Evolutionary conservation across 169 alveolate species (phyloP).

Genomic region (Cyclospora cayetanensis): DNA sequence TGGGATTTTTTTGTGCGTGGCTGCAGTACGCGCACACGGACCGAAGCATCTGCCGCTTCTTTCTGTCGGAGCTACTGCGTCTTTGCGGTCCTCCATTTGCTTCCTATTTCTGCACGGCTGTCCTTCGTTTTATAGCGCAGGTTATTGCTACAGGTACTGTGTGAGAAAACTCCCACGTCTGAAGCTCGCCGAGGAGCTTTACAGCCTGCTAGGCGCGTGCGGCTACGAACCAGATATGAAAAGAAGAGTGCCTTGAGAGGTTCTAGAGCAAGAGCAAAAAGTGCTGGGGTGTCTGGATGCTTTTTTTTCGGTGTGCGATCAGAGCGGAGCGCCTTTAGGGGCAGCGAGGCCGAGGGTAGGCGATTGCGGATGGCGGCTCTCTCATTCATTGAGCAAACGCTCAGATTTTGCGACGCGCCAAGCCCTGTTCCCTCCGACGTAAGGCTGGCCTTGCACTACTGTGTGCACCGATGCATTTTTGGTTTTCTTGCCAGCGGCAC

Average conservation of each 20-base stretch:
- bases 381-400: neutral
- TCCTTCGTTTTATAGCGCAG: neutral
- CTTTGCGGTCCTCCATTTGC: constrained; percentile 50
- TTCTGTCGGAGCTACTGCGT: constrained; percentile 38
- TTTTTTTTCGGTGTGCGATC: neutral
- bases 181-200: too few relatives aligned
- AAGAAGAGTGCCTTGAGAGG: too few relatives aligned
- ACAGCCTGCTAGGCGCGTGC: too few relatives aligned
- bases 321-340: neutral
- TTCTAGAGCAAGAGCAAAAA: too few relatives aligned
- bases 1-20: neutral
- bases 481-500: too few relatives aligned
- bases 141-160: neutral
- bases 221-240: too few relatives aligned
- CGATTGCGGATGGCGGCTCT: neutral
- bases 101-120: constrained; percentile 1
- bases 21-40: neutral
- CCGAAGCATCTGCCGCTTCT: constrained; percentile 30
- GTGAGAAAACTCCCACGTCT: neutral
- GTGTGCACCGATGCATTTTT: too few relatives aligned
- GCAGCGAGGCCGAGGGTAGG: neutral
- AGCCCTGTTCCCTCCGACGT: neutral
- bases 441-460: neutral
- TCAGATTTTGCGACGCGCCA: neutral
- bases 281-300: neutral